phyloP scores from a whole-genome alignment of 148 eudicot species.

The Mesembryanthemum crystallinum region DNA sequence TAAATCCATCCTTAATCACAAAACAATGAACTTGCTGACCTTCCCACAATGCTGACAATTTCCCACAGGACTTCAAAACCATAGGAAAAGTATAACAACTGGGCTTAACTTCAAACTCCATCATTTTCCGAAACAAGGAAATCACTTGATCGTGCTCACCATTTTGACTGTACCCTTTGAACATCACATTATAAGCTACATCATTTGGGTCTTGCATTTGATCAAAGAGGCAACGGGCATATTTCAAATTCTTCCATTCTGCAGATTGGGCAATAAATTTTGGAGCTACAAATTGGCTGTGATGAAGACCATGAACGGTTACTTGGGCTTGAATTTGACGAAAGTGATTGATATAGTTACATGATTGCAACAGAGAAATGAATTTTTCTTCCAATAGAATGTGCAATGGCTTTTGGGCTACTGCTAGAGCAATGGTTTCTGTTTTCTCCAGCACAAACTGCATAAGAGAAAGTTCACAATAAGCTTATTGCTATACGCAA shows the following conservation, averaged over 20 bases:
- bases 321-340: constrained; percentile 56
- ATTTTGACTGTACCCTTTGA: constrained; percentile 58
- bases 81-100: constrained; percentile 60
- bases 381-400: constrained; percentile 47
- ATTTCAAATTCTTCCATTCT: constrained; percentile 28
- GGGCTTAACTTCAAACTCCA: constrained; percentile 41
- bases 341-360: constrained; percentile 46
- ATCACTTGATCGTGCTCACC: constrained; percentile 36
- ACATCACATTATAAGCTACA: constrained; percentile 53
- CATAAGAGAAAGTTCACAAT: neutral
- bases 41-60: constrained; percentile 37
- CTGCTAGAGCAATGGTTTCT: constrained; percentile 23
- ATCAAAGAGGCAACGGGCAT: constrained; percentile 61
- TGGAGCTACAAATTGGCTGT: constrained; percentile 40
- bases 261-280: constrained; percentile 37
- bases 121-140: constrained; percentile 48
- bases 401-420: constrained; percentile 30
- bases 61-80: constrained; percentile 64
- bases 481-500: neutral
- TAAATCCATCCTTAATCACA: constrained; percentile 52
- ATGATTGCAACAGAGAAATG: constrained; percentile 52
- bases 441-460: neutral
- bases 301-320: constrained; percentile 36
- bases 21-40: constrained; percentile 58
- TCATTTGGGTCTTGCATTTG: constrained; percentile 42